These are phyloP conservation scores for Cruciata laevipes DNA, from an alignment of 257 asterid species.

Conservation along the genomic window DNA sequence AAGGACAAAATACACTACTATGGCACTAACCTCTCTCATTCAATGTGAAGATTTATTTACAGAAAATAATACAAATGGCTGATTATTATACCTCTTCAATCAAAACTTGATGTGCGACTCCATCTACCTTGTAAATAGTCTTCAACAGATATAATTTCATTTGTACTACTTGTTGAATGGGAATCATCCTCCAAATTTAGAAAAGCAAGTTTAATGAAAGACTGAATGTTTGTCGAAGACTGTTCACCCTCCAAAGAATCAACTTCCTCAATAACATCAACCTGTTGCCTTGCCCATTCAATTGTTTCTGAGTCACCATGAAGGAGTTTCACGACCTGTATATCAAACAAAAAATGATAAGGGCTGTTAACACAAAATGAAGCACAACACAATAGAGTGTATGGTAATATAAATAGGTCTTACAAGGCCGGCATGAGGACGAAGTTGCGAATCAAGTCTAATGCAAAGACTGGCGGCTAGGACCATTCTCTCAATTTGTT, in stretches of 20 bases:
- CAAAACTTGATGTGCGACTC: slow-evolving; percentile 73
- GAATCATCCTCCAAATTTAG: slow-evolving; percentile 66
- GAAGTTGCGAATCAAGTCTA: slow-evolving; percentile 53
- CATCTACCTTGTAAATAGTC: slow-evolving; percentile 70
- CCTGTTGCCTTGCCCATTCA: slow-evolving; percentile 57
- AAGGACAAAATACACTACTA: slow-evolving; percentile 11
- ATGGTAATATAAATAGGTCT: slow-evolving; percentile 16
- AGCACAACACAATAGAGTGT: neutral
- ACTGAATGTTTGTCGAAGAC: slow-evolving; percentile 49
- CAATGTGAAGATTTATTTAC: slow-evolving; percentile 25
- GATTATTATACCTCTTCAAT: neutral
- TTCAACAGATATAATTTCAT: slow-evolving; percentile 66
- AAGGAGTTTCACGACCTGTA: slow-evolving; percentile 74
- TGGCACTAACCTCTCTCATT: slow-evolving; percentile 53
- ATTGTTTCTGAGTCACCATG: slow-evolving; percentile 46
- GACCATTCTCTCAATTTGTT: slow-evolving; percentile 61
- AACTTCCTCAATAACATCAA: slow-evolving; percentile 31
- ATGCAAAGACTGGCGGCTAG: slow-evolving; percentile 77
- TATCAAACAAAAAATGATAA: neutral
- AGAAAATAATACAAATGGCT: slow-evolving; percentile 16
- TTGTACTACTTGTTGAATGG: slow-evolving; percentile 56
- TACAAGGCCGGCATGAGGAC: slow-evolving; percentile 63
- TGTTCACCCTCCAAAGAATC: slow-evolving; percentile 37
- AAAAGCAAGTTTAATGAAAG: slow-evolving; percentile 71
- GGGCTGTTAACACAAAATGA: neutral